Base-by-base conservation (phyloP, 108 stramenopile genomes). In the Skeletonema menzelii region DNA sequence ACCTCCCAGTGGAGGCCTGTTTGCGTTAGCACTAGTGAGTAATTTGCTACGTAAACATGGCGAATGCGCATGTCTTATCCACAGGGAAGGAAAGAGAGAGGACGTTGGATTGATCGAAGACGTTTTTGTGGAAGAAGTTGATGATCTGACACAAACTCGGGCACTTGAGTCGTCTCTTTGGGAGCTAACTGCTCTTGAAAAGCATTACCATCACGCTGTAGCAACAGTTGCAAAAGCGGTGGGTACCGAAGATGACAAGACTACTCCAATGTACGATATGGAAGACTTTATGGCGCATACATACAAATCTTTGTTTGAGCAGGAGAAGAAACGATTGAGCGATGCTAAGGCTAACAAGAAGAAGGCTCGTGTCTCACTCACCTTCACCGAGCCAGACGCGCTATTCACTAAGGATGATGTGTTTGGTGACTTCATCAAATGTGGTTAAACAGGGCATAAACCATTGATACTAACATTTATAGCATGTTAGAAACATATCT, bases 1-100 rank as follows among this genome's bases (percentile, higher is more conserved):
- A 4, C 97, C 97, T 27, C 88, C 96, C 4, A 65, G 91, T 32
- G 86, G 89, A n/a, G 88, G 81, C 20, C 67, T 97, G 28, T 96
- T 97, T 71, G 88, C 84, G n/a, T 70, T 99, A 63, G 94, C 97
- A 27, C 84, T 97, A 68, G 82, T 91, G 13, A 84, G 85, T 72
- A 97, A 97, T 72, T 73, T 97, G 65, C 75, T 99, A 31, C 88
- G 93, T 34, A 85, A 94, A 56, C 99, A 98, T 87, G 88, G 90
- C 8, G 93, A 94, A 76, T 95, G 93, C 73, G 69, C 81, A 31
- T 87, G 89, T 55, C 81, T 99, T 63, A 77, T 99, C 31, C 94
- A 97, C 80, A 77, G 92, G 15, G 67, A 80, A 11, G 85, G 80
- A 40, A 67, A 60, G 14, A 46, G 35, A 27, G 68, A 63, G 35